Base-by-base conservation (phyloP, 805 yeast species). In the Hanseniaspora lachancei region DNA sequence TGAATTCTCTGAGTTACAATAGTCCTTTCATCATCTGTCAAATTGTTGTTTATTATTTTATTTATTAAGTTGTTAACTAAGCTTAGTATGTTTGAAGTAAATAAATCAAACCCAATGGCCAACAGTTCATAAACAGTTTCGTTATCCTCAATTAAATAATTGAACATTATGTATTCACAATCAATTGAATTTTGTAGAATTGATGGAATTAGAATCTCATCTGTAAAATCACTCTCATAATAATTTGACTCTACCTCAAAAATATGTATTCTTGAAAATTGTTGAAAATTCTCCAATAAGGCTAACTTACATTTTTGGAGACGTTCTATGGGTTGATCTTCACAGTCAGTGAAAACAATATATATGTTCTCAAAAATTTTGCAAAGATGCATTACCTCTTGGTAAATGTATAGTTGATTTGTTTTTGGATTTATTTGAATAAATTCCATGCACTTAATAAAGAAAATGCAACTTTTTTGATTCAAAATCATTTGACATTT, bases 401-500 rank as follows among this genome's bases (percentile, higher is more conserved):
- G 24, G n/a, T 56, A 57, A 48, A 63, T 64, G 34, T 49, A 59
- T 10, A 63, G 38, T 1, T 40, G 38, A 2, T 58, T 56, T 8
- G 44, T 49, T 20, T 35, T 29, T 5, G 18, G 9, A 18, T 46
- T 39, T 9, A 50, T 32, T 48, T 65, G 67, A 47, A 64, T 60
- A 53, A 65, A 65, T 18, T 57, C 58, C 3, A 51, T 57, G 2
- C 62, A 5, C 16, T 61, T 56, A n/a, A 61, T 34, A 43, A 61
- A 58, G 2, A 58, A 16, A 2, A 64, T 18, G 49, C 67, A 66
- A 1, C 63, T 59, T 2, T 49, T 20, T 9, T 54, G 47, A 47
- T 61, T 58, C 10, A 66, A 18, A 8, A 65, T 52, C 24, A 63
- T 60, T 41, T 65, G 65, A 36, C 65, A 64, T 16, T 46, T 40